These are phyloP conservation scores for Hypoxylon sp. DNA, from an alignment of 2,329 filamentous ascomycete species.

Conservation along the genomic window DNA sequence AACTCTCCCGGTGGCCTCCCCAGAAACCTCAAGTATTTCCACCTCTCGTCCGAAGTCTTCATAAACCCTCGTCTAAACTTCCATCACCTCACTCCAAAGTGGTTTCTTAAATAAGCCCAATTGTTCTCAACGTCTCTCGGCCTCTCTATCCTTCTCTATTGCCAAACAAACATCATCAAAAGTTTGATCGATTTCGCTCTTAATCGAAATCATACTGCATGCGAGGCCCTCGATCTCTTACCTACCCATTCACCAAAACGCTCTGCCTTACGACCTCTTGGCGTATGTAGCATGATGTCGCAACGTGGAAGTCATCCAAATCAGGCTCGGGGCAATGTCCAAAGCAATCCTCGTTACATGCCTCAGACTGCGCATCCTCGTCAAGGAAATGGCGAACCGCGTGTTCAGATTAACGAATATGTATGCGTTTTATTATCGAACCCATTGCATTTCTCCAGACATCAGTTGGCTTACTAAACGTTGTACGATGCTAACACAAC, in stretches of 20 bases:
- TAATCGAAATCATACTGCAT: background rate
- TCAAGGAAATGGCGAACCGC: background rate
- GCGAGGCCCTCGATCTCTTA: background rate
- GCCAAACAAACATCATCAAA: background rate
- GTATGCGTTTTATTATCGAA: background rate
- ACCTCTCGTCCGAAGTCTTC: background rate
- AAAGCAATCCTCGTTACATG: background rate
- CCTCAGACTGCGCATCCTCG: background rate
- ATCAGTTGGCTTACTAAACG: background rate
- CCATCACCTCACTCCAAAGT: background rate
- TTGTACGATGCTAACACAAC: conserved; percentile 34
- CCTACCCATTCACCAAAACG: background rate
- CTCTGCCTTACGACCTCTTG: background rate
- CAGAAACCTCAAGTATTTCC: background rate
- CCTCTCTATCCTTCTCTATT: background rate
- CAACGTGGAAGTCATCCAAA: background rate
- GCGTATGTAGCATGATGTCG: background rate
- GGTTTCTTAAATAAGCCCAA: background rate
- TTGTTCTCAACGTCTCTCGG: background rate
- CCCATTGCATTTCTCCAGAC: background rate
- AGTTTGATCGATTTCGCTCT: background rate
- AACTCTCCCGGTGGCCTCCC: background rate
- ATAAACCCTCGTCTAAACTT: background rate
- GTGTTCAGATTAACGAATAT: background rate
- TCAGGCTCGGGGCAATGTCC: background rate